These are phyloP conservation scores for Mortierella sp. DNA, from an alignment of 371 early-diverging fungal genomes.

Conservation along the genomic window DNA sequence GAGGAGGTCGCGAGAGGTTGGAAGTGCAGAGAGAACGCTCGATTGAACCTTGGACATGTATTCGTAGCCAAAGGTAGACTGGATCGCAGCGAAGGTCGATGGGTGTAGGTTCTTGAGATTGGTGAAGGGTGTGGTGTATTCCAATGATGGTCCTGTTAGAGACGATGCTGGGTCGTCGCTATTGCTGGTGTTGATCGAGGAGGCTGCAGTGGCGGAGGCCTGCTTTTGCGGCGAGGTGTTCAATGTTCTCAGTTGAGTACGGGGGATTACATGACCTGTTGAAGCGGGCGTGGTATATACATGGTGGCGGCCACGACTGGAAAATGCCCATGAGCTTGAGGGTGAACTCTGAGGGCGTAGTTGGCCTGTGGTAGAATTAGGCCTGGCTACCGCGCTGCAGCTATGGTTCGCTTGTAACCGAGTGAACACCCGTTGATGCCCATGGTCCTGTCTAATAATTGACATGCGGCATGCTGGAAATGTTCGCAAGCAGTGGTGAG, in stretches of 20 bases:
- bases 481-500: not conserved
- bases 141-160: conserved; percentile 11
- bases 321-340: not conserved
- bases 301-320: not conserved
- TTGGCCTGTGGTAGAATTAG: not conserved
- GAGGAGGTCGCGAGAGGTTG: conserved; percentile 80
- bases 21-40: conserved; percentile 77
- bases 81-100: conserved; percentile 30
- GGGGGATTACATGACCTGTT: not conserved
- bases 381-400: not conserved
- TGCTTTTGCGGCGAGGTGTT: not conserved
- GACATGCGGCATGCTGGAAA: not conserved
- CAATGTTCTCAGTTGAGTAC: not conserved
- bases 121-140: conserved; percentile 43
- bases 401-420: not conserved
- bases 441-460: not conserved
- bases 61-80: conserved; percentile 73
- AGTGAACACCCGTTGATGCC: not conserved
- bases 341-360: not conserved
- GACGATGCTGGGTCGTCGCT: not conserved
- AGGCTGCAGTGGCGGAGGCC: not conserved
- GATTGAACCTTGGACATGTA: conserved; percentile 87
- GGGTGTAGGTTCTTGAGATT: conserved; percentile 39
- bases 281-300: not conserved
- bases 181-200: not conserved